Evolutionary conservation across 148 eudicot genomes (phyloP).

Genomic region (Rheum nobile): DNA sequence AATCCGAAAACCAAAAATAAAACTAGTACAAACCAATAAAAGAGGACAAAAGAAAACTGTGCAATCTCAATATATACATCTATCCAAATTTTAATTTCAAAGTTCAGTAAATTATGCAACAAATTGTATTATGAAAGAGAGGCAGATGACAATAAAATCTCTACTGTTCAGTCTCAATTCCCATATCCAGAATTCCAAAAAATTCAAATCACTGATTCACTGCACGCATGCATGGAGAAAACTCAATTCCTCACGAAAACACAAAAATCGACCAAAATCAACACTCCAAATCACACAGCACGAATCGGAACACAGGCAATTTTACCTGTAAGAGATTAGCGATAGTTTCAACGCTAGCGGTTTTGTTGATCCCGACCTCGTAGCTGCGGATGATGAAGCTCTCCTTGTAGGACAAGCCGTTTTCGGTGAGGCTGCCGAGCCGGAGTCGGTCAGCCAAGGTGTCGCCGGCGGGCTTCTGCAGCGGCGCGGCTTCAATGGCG

Average conservation of each 20-base stretch:
- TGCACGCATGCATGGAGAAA: neutral
- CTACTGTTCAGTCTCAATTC: neutral
- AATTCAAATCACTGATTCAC: neutral
- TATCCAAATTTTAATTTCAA: neutral
- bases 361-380: constrained; percentile 92
- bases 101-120: neutral
- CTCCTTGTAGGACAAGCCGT: constrained; percentile 79
- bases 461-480: neutral
- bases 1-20: neutral
- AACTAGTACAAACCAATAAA: neutral
- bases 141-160: neutral
- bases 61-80: neutral
- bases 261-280: neutral
- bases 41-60: neutral
- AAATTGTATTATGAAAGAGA: neutral
- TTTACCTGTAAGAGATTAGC: constrained; percentile 81
- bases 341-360: constrained; percentile 89
- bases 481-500: neutral
- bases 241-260: neutral
- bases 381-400: constrained; percentile 72
- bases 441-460: constrained; percentile 48
- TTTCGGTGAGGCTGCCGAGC: constrained; percentile 64
- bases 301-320: neutral
- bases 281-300: neutral
- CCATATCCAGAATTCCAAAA: neutral